Evolutionary conservation across 2,329 filamentous ascomycete species (phyloP), one percentile per base, ranked within the genome.

Genomic region (Alternaria postmessia): DNA sequence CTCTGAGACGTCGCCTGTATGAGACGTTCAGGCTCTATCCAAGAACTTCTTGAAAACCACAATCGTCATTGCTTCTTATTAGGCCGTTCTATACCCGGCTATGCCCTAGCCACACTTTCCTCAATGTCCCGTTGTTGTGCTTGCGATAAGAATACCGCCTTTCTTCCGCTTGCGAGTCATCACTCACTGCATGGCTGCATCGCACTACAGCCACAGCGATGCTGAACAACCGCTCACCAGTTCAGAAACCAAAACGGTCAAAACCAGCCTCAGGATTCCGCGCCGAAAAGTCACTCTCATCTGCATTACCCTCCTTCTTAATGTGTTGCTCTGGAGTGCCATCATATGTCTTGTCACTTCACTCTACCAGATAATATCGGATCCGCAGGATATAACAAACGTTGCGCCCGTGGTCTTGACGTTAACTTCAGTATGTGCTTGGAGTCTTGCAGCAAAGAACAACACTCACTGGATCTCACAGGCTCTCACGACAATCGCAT

Each of bases 241-340:
- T 41, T 41, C 54, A 18, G 66, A 71, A 38, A 57, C 44, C 49
- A 59, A 59, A 16, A 51, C 52, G 14, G 42, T 56, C 24, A 24
- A 59, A 16, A 14, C 14, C 59, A 63, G 63, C 30, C 51, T 62
- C 36, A 58, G 47, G 41, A 62, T 68, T 16, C 66, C 74, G 4
- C 74, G 74, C 7, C 72, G 76, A 18, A 70, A 74, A 55, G 34
- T 71, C 24, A 78, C 75, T 14, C 57, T 79, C 1, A 64, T 78
- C 34, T 67, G 69, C n/a, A 73, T 79, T 30, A 75, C 75, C 3
- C 53, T 70, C 24, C 71, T 75, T 32, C 66, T 80, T 7, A 75
- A 79, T 52, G 61, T 73, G 18, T 59, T 79, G 26, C 65, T 79
- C 16, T 78, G 74, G 74, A 73, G 67, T 55, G 75, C 78, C 11